Evolutionary conservation across 768 basidiomycete genomes (phyloP), one percentile per base, ranked within the genome.

Genomic region (Coprinopsis cinerea): DNA sequence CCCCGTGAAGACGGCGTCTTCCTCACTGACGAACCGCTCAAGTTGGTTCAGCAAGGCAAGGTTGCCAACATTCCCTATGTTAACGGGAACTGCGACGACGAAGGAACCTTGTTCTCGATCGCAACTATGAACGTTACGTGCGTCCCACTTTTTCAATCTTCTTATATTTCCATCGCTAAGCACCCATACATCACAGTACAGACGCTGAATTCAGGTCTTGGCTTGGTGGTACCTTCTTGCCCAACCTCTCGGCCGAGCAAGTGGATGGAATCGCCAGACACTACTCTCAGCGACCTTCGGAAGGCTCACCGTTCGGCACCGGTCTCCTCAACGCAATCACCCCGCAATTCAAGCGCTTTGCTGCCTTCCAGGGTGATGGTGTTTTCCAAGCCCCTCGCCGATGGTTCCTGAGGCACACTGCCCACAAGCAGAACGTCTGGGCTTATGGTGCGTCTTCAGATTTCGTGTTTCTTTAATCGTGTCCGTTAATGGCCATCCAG

Each of bases 1-100:
- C 78, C 78, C 26, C 67, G 74, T 2, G 62, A 68, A 4, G 80
- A 82, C 53, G 79, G 76, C 1, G 57, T 65, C 0, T 74, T 81
- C 55, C 48, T 82, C n/a, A 66, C 68, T 1, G 74, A 72, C 25
- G 53, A 70, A 36, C 74, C 76, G 4, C 67, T 69, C 53, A 57
- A 64, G 13, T 64, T 78, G 4, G 67, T 79, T 7, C 57, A 65
- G 41, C 50, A 72, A 22, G 75, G 75, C 0, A 68, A 63, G 32
- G 64, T 80, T 9, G 76, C 78, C 0, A 68, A 71, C 13, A 63
- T 81, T 3, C 77, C 76, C 0, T 73, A 74, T 53, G 61, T 82
- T 23, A 75, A 64, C 0, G 77, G 77, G 15, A 72, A 81, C 53
- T 76, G 74, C 55, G 79, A 82, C 44, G 82, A 83, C 47, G 82